phyloP scores from a whole-genome alignment of 208 protist genomes.

The Wallacemonas sp. region DNA sequence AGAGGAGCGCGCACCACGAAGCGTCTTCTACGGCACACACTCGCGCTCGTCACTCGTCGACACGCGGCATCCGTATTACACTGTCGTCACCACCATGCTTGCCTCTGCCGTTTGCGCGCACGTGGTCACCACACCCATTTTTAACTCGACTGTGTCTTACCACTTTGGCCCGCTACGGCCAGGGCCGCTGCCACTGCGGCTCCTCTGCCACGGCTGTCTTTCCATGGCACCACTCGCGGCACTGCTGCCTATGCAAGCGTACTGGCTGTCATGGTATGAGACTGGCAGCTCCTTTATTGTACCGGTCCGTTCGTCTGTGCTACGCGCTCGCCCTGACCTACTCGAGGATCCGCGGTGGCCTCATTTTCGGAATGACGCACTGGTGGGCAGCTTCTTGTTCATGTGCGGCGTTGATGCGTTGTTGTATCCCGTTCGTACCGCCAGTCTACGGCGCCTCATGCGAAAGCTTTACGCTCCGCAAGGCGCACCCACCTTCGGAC shows the following conservation, averaged over 20 bases:
- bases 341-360: slow-evolving; percentile 45
- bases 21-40: background rate
- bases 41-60: slow-evolving; percentile 31
- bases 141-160: slow-evolving; percentile 50
- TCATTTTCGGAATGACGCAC: slow-evolving; percentile 55
- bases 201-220: slow-evolving; percentile 32
- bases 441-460: slow-evolving; percentile 35
- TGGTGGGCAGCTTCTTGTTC: slow-evolving; percentile 53
- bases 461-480: slow-evolving; percentile 38
- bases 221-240: slow-evolving; percentile 33
- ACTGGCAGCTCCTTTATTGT: slow-evolving; percentile 66
- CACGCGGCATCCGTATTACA: slow-evolving; percentile 75
- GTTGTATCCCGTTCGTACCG: slow-evolving; percentile 40
- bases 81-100: slow-evolving; percentile 33
- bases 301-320: slow-evolving; percentile 63
- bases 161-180: slow-evolving; percentile 65
- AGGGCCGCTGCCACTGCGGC: slow-evolving; percentile 30
- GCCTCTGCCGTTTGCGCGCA: slow-evolving; percentile 46
- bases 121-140: slow-evolving; percentile 41
- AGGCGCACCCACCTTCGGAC: slow-evolving; percentile 44
- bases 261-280: slow-evolving; percentile 79
- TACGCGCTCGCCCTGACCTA: slow-evolving; percentile 52
- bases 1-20: background rate
- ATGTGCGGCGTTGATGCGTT: slow-evolving; percentile 41
- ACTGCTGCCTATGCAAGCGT: slow-evolving; percentile 57